These are phyloP conservation scores for Neonectria sp. DNA, from an alignment of 2,329 filamentous ascomycete genomes.

Conservation along the genomic window DNA sequence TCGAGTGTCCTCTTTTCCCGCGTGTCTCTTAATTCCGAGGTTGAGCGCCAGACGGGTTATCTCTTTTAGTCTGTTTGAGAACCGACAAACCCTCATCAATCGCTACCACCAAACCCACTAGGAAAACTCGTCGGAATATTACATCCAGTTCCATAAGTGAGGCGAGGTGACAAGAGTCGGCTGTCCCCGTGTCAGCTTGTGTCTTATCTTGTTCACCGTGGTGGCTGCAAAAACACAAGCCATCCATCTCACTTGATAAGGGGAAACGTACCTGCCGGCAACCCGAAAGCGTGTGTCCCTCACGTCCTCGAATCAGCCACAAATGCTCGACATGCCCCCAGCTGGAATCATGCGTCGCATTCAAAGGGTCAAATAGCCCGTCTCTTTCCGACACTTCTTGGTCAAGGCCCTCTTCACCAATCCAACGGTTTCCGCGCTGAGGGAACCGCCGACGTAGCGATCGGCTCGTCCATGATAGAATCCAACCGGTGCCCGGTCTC, in stretches of 20 bases:
- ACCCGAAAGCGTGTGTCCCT: neutral
- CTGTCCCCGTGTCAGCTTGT: neutral
- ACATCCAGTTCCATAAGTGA: neutral
- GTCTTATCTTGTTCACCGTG: neutral
- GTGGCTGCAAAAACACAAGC: neutral
- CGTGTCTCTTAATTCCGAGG: neutral
- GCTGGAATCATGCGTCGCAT: neutral
- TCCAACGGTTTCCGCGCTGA: conserved; percentile 54
- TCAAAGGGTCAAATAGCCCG: neutral
- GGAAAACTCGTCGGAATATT: neutral
- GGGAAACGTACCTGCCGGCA: conserved; percentile 8
- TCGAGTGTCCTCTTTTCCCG: neutral
- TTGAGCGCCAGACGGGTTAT: neutral
- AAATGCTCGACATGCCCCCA: neutral
- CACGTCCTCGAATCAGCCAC: conserved; percentile 1
- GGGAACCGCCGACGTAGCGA: conserved; percentile 40
- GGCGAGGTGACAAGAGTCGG: neutral
- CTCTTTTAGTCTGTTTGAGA: neutral
- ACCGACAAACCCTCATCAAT: too few relatives aligned
- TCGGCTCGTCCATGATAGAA: conserved; percentile 47
- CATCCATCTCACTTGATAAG: neutral
- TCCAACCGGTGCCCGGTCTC: conserved; percentile 51
- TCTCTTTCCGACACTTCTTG: neutral
- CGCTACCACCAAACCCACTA: neutral
- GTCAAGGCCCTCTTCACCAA: conserved; percentile 50